These are phyloP conservation scores for Cryptococcus sp. DNA, from an alignment of 1,284 basidiomycete species.

Conservation along the genomic window DNA sequence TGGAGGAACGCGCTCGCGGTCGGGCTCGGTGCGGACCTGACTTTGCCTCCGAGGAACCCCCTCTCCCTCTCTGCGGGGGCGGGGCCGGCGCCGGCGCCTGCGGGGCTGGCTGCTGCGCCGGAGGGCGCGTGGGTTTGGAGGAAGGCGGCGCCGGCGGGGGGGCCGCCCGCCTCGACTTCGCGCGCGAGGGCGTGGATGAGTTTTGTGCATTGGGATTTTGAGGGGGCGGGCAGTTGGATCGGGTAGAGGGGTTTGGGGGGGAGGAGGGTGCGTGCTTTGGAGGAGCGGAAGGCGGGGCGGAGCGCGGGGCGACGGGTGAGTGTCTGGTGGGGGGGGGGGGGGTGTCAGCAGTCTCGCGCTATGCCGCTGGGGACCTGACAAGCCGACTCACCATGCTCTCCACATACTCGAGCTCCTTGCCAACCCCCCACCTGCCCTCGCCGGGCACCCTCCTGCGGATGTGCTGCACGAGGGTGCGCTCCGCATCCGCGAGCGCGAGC, in stretches of 20 bases:
- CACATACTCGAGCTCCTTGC: slow-evolving; percentile 44
- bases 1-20: slow-evolving; percentile 1
- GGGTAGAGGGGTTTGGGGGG: slow-evolving; percentile 30
- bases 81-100: not conserved
- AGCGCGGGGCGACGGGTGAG: slow-evolving; percentile 38
- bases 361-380: too few species aligned
- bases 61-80: slow-evolving; percentile 13
- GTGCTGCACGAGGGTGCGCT: slow-evolving; percentile 46
- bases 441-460: slow-evolving; percentile 40
- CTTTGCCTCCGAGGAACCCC: slow-evolving; percentile 12
- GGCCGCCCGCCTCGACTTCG: slow-evolving; percentile 30
- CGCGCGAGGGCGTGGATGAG: slow-evolving; percentile 29
- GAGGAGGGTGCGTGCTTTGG: slow-evolving; percentile 40
- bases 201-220: slow-evolving; percentile 43
- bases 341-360: not conserved
- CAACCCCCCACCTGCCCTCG: slow-evolving; percentile 44
- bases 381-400: slow-evolving; percentile 35
- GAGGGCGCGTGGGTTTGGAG: slow-evolving; percentile 5
- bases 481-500: slow-evolving; percentile 39
- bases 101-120: not conserved
- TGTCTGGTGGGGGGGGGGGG: slow-evolving; percentile 16
- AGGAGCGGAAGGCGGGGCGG: slow-evolving; percentile 44
- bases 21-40: slow-evolving; percentile 8
- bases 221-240: slow-evolving; percentile 42
- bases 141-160: slow-evolving; percentile 5